Base-by-base conservation (phyloP, 73 alveolate genomes). In the Paramecium sonneborni region DNA sequence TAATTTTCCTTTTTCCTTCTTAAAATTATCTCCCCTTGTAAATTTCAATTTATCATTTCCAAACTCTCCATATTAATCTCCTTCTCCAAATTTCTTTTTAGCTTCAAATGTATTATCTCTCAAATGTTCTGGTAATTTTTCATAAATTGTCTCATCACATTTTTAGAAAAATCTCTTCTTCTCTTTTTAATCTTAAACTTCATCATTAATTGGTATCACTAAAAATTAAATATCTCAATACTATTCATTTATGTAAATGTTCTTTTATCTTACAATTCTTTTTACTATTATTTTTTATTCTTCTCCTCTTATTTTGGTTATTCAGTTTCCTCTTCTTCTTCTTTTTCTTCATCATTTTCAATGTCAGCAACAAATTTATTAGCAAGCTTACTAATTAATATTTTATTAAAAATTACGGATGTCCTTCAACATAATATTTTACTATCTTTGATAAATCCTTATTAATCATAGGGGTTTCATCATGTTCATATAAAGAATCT, bases 1-100 rank as follows among this genome's bases (percentile, higher is more conserved):
- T 95, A 95, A 88, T 57, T 95, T 95, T 38, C 86, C 92, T 88
- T 95, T 95, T 69, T 95, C 97, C 76, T 95, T 95, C 79, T 34
- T 93, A 68, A 95, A 95, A 30, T 82, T 82, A 43, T 93, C 88
- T 12, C 97, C 97, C 6, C 52, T 57, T 37, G 76, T 92, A 12
- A 68, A 90, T 37, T 72, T 93, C 26, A 95, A 89, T 76, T 84
- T 93, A 2, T 82, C 94, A 62, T 95, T 84, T 10, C 96, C 92
- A 79, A 86, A 87, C 37, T 55, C 92, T 3, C 97, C 97, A 72
- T 48, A 95, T 38, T 30, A 68, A 82, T 95, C 76, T 5, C 41
- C 38, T 15, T 84, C 96, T 41, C 97, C 97, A 93, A 93, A 95
- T 26, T 74, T 88, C 30, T 92, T 92, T 62, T 93, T 93, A 9